phyloP scores from a whole-genome alignment of 192 early-diverging fungal species.

The Gonapodya prolifera region DNA sequence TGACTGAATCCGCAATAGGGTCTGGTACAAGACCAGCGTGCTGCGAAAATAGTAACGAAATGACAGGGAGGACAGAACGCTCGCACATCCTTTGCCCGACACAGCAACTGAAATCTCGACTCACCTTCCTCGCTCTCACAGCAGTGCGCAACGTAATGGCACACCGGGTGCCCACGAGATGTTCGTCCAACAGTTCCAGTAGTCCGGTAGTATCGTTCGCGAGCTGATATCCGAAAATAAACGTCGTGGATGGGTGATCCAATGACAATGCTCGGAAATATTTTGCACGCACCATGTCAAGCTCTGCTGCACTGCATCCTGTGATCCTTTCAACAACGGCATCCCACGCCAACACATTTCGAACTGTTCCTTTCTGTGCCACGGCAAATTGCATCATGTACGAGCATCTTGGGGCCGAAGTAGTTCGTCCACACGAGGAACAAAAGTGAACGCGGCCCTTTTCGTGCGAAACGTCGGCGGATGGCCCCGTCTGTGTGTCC shows the following conservation, averaged over 20 bases:
- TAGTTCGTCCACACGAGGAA: not conserved
- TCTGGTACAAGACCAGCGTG: not conserved
- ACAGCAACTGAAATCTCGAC: not conserved
- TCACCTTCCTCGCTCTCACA: not conserved
- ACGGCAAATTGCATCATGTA: not conserved
- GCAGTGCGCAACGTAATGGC: not conserved
- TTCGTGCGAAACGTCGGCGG: too few relatives aligned
- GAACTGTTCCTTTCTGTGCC: not conserved
- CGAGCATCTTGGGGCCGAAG: not conserved
- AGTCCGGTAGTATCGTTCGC: not conserved
- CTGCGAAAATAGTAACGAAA: not conserved
- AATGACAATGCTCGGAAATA: too few relatives aligned
- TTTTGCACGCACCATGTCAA: not conserved
- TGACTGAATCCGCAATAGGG: not conserved
- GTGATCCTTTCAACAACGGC: not conserved
- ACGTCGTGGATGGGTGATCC: too few relatives aligned
- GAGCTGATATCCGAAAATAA: not conserved
- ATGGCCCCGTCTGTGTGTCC: too few relatives aligned
- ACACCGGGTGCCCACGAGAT: not conserved
- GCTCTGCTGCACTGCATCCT: not conserved
- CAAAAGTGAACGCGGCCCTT: not conserved
- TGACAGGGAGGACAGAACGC: not conserved
- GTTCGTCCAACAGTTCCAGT: not conserved
- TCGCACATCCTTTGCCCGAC: not conserved
- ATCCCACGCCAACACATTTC: not conserved